Base-by-base conservation (phyloP, 1,284 basidiomycete genomes). In the Boletus smithii region DNA sequence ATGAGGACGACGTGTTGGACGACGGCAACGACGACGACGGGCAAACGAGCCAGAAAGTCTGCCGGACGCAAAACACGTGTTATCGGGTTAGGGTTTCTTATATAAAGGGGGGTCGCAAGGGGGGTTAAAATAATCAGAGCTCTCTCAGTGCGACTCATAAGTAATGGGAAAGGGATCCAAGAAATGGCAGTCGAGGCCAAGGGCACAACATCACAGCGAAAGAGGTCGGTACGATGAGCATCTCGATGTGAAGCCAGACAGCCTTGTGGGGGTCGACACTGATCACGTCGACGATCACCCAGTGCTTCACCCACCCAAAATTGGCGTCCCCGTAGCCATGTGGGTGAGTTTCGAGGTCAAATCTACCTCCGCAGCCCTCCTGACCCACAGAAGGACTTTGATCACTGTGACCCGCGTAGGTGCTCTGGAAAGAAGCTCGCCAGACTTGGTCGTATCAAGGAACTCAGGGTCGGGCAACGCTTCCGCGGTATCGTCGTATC, bases 391-490 rank as follows among this genome's bases (percentile, higher is more conserved):
- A 44, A 93, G 91, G 95, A 98, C 66, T 97, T 99, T 67, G 88
- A 92, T 63, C 95, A 98, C 65, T 98, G 95, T 66, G 95, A 99
- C 67, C 95, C 95, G 0, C 83, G 84, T 43, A 82, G 92, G 30
- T 99, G 95, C 62, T 95, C 91, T 8, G 95, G 95, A 10, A 97
- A 97, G 74, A 95, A 94, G 65, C 80, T 99, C 0, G 75, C 91
- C 0, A 76, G 95, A 5, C 76, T 94, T 17, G 91, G 91, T 1
- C 73, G 98, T 27, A 89, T 97, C 62, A 83, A 80, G 46, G 85
- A 91, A 51, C 78, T 99, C 51, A 78, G 83, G 42, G 80, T 99
- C 8, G 94, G 95, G 0, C 79, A 88, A 48, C 77, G 90, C 33
- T 98, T 97, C 67, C 77, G 91, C 58, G 95, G 95, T 3, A 75